Base-by-base conservation (phyloP, 2,329 filamentous ascomycete species). In the Cytospora leucostoma region DNA sequence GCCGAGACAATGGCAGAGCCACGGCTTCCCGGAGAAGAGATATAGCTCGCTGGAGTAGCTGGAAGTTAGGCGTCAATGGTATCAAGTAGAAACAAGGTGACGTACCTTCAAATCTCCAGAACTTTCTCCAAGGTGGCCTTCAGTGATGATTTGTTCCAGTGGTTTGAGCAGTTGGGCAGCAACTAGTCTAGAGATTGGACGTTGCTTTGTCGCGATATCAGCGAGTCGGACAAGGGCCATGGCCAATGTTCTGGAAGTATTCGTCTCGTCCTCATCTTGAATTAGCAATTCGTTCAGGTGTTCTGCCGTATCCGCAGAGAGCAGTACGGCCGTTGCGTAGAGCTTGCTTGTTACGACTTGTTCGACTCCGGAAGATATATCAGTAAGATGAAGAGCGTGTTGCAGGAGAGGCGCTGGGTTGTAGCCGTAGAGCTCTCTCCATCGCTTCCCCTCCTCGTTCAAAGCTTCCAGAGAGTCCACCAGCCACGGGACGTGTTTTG, bases 391-490 rank as follows among this genome's bases (percentile, higher is more conserved):
- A 15, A 81, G 62, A 3, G 74, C 71, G 47, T 61, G 53, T 49
- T 77, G 73, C 4, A 83, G 69, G 2, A 79, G 67, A 11, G 73
- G 66, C 10, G 76, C 68, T 4, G 78, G 69, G 21, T 74, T 73
- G 44, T 67, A 70, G 17, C 71, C 71, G 61, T 69, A 68, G 53
- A 68, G 44, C 47, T 70, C 59, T 44, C 74, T 73, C 74, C 79
- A 77, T 66, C 72, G 71, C 35, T 73, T 75, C 63, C 79, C 77
- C 12, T 75, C 70, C 21, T 74, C 69, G 56, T 78, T 75, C 35
- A 84, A 70, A 50, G 78, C 75, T 40, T 80, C 74, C 66, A 80
- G 72, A 7, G 76, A 76, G 68, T 86, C 83, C 63, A 84, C 71
- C 13, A 85, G 71, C 82, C 82, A 84, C 13, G 79, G 75, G 0